Base-by-base conservation (phyloP, 805 yeast genomes). In the Candida koratica region DNA sequence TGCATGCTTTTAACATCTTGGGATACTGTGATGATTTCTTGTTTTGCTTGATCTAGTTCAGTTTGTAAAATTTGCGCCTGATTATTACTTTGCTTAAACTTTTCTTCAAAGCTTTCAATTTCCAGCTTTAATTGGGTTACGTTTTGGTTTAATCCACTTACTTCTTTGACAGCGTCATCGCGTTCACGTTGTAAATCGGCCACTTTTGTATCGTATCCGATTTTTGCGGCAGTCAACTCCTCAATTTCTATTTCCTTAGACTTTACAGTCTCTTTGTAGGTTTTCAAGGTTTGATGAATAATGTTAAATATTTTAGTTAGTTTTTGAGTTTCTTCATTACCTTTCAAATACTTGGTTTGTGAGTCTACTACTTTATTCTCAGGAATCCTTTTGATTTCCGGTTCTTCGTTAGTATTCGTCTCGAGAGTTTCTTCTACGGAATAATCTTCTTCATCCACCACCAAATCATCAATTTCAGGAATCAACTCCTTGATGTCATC, bases 311-410 rank as follows among this genome's bases (percentile, higher is more conserved):
- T 33, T 18, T 30, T 38, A 10, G 25, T 13, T 27, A 36, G 25
- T 17, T 13, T 36, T 23, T 34, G 34, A 17, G 48, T 44, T 28
- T 41, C 44, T 10, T 17, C 19, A 28, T 43, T 43, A 15, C 44
- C 41, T 35, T 25, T 29, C 9, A 30, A 2, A 19, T 7, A 13
- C 13, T 22, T 16, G 11, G 15, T 15, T 16, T 25, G 16, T 18
- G 12, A 12, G 10, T 6, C 18, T 7, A 11, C 12, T 29, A 20
- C 19, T 4, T 12, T 24, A 16, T 13, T 20, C 10, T 20, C 23
- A 8, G 9, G 9, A 8, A 8, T 10, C 23, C 10, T 20, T 20
- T 20, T 20, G 7, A 20, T 20, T 8, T 8, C 10, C 7, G 23
- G 23, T 8, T 20, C 23, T 20, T 20, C 23, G 23, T 7, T 17